Conservation (phyloP, 2,329 filamentous ascomycete species). For the Aspergillus amoenus region DNA sequence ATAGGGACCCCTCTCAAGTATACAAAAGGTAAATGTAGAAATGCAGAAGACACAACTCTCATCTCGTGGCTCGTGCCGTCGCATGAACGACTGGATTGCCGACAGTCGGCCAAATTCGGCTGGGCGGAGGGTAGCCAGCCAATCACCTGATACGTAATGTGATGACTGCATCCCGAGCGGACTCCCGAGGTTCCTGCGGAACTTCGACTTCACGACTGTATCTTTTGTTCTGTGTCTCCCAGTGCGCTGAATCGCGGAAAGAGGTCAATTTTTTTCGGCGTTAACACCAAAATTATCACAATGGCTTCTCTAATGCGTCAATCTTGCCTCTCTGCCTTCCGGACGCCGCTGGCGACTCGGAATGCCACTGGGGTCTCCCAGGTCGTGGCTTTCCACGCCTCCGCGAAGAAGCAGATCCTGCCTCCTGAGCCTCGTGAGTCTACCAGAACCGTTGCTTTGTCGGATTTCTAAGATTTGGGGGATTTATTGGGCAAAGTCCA, state of each 20-base stretch:
- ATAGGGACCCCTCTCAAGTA: neutral
- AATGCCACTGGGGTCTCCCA: slow-evolving; percentile 45
- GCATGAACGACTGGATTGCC: slow-evolving; percentile 10
- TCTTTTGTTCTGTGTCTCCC: slow-evolving; percentile 1
- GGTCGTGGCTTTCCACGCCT: slow-evolving; percentile 83
- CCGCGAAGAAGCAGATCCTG: slow-evolving; percentile 71
- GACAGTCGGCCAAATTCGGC: slow-evolving; percentile 40
- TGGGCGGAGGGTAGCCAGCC: slow-evolving; percentile 33
- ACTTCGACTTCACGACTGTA: slow-evolving; percentile 29
- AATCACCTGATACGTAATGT: slow-evolving; percentile 37
- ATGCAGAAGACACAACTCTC: neutral
- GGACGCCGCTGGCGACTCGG: slow-evolving; percentile 34
- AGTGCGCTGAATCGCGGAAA: slow-evolving; percentile 15
- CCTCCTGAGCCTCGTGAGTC: slow-evolving; percentile 81
- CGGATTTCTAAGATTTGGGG: neutral
- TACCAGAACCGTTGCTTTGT: neutral
- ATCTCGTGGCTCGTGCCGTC: neutral
- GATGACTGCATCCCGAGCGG: slow-evolving; percentile 39
- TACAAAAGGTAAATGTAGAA: neutral
- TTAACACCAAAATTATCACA: slow-evolving; percentile 22
- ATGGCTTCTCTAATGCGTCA: slow-evolving; percentile 45
- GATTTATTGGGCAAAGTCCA: slow-evolving; percentile 1
- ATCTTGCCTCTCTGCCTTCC: slow-evolving; percentile 35
- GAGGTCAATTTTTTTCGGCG: slow-evolving; percentile 14
- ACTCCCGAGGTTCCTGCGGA: slow-evolving; percentile 37